Percentiles rank a stretch among this genome's conserved stretches.
Evolutionary conservation across 371 early-diverging fungal species (phyloP).

Genomic region (Pancytospora philotis): DNA sequence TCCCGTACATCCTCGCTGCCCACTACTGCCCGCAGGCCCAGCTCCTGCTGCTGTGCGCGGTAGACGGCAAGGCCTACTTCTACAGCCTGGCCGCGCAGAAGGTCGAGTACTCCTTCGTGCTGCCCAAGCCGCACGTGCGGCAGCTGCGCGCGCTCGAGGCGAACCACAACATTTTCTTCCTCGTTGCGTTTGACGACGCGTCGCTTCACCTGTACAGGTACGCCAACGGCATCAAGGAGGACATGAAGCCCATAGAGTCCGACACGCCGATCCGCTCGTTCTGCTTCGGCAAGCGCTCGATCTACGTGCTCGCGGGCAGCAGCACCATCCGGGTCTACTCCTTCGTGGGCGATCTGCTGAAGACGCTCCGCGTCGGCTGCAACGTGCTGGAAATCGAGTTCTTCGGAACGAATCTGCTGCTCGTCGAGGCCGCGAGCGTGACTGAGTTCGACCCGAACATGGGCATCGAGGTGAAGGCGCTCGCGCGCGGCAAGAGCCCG

Average conservation of each 20-base stretch:
- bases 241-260: not conserved
- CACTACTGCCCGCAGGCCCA: not conserved
- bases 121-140: not conserved
- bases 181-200: not conserved
- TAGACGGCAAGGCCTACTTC: conserved; percentile 3
- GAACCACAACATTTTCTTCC: not conserved
- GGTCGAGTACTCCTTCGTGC: not conserved
- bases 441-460: not conserved
- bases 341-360: not conserved
- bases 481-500: not conserved
- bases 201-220: not conserved
- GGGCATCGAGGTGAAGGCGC: not conserved
- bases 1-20: not conserved
- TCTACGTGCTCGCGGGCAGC: not conserved
- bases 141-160: not conserved
- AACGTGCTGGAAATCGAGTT: not conserved
- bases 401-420: not conserved
- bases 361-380: not conserved
- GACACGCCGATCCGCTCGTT: not conserved
- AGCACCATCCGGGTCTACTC: not conserved
- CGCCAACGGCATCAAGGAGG: not conserved
- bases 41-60: not conserved
- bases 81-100: not conserved
- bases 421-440: not conserved
- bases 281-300: not conserved